These are phyloP conservation scores for Cryptosporidium tyzzeri DNA, from an alignment of 169 alveolate genomes.

Conservation along the genomic window DNA sequence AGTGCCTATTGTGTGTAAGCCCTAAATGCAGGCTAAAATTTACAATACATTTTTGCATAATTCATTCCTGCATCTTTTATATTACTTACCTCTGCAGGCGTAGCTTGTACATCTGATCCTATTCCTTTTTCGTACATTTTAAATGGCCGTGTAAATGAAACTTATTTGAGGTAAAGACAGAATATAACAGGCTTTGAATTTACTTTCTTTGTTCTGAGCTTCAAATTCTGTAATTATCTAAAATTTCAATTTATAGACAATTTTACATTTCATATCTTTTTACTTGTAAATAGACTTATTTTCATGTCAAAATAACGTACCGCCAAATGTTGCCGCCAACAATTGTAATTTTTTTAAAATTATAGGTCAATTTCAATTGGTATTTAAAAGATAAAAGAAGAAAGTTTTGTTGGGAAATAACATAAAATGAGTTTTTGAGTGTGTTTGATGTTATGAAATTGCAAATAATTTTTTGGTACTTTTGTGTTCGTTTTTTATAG, in stretches of 20 bases:
- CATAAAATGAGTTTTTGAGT: not conserved
- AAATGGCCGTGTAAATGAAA: not conserved
- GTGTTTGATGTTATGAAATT: not conserved
- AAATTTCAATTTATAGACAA: constrained; percentile 23
- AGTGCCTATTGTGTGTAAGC: not conserved
- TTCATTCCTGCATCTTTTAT: not conserved
- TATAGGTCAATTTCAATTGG: not conserved
- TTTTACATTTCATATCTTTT: constrained; percentile 14
- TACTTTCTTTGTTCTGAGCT: not conserved
- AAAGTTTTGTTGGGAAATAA: not conserved
- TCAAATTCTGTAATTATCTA: not conserved
- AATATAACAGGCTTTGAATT: not conserved
- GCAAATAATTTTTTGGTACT: not conserved
- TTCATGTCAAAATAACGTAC: constrained; percentile 17
- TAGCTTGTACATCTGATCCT: constrained; percentile 62
- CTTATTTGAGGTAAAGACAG: constrained; percentile 1
- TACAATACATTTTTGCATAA: not conserved
- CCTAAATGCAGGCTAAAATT: not conserved
- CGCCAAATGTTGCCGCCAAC: constrained; percentile 46
- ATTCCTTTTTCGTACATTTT: constrained; percentile 44
- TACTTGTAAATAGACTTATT: constrained; percentile 51
- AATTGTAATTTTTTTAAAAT: not conserved
- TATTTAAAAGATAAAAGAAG: not conserved
- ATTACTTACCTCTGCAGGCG: constrained; percentile 75
- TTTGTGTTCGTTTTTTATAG: not conserved